Evolutionary conservation across 202 grass and related monocot species (phyloP).

Genomic region (Brachypodium distachyon): DNA sequence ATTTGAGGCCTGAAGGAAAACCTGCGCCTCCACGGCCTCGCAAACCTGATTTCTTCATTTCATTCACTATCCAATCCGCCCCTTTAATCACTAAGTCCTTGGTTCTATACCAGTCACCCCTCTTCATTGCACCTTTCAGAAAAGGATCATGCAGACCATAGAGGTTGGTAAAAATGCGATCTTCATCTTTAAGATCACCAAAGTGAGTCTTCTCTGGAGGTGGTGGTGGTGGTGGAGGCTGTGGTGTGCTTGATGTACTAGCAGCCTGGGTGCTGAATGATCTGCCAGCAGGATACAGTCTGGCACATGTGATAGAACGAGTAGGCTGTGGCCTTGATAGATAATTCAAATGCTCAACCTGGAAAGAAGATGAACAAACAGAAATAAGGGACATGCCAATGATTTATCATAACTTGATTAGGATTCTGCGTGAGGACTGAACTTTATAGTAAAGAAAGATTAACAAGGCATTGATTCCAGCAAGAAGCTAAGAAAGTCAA

Average conservation of each 20-base stretch:
- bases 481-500: not conserved
- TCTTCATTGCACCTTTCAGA: conserved; percentile 91
- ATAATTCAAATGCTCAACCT: conserved; percentile 40
- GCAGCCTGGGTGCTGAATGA: conserved; percentile 54
- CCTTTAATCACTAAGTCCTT: conserved; percentile 95
- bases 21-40: conserved; percentile 92
- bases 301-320: conserved; percentile 9
- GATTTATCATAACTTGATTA: not conserved
- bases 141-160: conserved; percentile 86
- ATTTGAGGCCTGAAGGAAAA: conserved; percentile 93
- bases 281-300: conserved; percentile 13
- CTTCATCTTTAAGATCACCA: conserved; percentile 75
- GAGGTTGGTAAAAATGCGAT: conserved; percentile 94
- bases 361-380: not conserved
- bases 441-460: not conserved
- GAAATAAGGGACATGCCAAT: not conserved
- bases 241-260: conserved; percentile 61
- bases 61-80: conserved; percentile 89
- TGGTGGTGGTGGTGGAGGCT: conserved; percentile 51
- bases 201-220: conserved; percentile 95
- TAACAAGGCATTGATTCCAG: not conserved
- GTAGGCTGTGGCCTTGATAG: conserved; percentile 35
- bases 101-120: conserved; percentile 89
- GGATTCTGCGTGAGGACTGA: not conserved
- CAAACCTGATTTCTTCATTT: conserved; percentile 95